phyloP scores from a whole-genome alignment of 176 grass and related monocot genomes.

The Juncus inflexus region DNA sequence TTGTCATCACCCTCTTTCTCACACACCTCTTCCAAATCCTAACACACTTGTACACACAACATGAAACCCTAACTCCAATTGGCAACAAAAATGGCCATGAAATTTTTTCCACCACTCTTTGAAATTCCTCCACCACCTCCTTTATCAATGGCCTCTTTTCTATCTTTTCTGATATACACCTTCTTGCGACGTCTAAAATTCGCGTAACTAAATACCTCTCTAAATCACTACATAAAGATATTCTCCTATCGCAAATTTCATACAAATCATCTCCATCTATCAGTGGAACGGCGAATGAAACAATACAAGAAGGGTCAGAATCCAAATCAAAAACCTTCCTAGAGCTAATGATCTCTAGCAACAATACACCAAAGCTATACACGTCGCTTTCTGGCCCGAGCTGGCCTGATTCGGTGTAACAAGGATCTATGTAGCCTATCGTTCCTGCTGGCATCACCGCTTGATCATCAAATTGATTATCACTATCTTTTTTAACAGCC shows the following conservation, averaged over 20 bases:
- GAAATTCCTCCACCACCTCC: conserved; percentile 67
- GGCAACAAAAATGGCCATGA: conserved; percentile 18
- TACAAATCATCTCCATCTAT: conserved; percentile 13
- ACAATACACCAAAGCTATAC: conserved; percentile 91
- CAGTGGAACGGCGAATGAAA: conserved; percentile 61
- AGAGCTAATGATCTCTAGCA: conserved; percentile 88
- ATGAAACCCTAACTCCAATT: neutral
- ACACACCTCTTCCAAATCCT: conserved; percentile 44
- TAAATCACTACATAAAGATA: conserved; percentile 22
- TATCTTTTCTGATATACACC: conserved; percentile 56
- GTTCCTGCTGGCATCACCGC: conserved; percentile 56
- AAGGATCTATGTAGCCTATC: conserved; percentile 96
- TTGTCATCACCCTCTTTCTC: conserved; percentile 44
- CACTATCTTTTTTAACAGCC: conserved; percentile 38
- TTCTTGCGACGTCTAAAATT: conserved; percentile 48
- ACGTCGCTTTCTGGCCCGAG: conserved; percentile 81
- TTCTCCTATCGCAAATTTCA: conserved; percentile 49
- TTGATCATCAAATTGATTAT: neutral
- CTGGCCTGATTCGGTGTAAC: conserved; percentile 60
- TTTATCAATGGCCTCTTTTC: conserved; percentile 50
- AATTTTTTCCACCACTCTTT: conserved; percentile 36
- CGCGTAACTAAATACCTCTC: conserved; percentile 18
- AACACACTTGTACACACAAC: conserved; percentile 38
- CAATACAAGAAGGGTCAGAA: conserved; percentile 54
- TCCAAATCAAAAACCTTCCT: conserved; percentile 85